phyloP scores from a whole-genome alignment of 2,329 filamentous ascomycete genomes.

The Calonectria leucothoes region DNA sequence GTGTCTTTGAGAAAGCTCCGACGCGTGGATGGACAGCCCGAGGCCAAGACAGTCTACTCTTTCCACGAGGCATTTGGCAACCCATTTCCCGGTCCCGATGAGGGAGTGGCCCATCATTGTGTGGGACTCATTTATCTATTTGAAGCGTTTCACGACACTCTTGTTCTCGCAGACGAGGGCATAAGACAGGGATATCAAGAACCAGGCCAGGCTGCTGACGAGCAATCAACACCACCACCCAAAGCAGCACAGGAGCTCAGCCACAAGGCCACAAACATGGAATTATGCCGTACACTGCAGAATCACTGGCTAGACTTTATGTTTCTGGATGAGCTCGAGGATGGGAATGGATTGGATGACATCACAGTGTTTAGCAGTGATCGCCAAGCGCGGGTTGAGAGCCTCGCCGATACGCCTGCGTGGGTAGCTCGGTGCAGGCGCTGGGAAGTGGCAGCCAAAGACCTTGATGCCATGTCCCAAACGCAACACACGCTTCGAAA shows the following conservation, averaged over 20 bases:
- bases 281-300: neutral
- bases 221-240: too few species aligned
- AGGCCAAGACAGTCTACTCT: neutral
- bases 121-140: constrained; percentile 4
- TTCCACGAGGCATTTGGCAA: constrained; percentile 6
- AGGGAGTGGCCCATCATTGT: constrained; percentile 1
- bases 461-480: neutral
- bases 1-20: neutral
- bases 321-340: neutral
- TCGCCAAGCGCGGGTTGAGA: neutral
- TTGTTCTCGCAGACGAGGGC: neutral
- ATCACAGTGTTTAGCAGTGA: neutral
- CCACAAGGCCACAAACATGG: neutral
- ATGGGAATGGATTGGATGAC: neutral
- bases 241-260: neutral
- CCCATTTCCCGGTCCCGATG: neutral
- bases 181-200: neutral
- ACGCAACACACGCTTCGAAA: neutral
- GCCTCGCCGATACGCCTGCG: neutral
- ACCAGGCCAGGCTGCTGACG: neutral
- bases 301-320: constrained; percentile 8
- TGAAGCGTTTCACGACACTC: constrained; percentile 1
- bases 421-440: neutral
- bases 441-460: neutral
- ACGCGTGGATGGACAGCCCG: neutral